Evolutionary conservation across 371 early-diverging fungal species (phyloP), one percentile per base, ranked within the genome.

Genomic region (Zancudomyces culisetae): DNA sequence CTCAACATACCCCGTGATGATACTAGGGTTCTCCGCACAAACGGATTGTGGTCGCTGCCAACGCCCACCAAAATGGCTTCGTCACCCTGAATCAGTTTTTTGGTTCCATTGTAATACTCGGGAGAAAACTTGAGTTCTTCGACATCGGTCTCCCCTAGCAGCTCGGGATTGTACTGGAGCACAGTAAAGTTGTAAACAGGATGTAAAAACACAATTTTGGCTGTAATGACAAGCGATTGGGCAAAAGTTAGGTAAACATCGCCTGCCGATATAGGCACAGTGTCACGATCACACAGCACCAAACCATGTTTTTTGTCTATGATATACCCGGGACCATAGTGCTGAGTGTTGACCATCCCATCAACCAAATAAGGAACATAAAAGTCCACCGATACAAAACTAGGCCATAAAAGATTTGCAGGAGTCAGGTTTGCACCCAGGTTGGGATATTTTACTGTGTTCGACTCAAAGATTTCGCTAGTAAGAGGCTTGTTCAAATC

Each of bases 141-240:
- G 26, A 87, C 78, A 6, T 78, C 77, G 1, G 89, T 80, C 4
- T 61, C 57, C 1, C 75, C 77, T 2, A 87, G 53, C 27, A 72
- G 64, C 1, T 49, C 42, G 2, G 80, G 68, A 43, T 89, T 84
- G 59, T 86, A 93, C 6, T 69, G 62, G 13, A 93, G 53, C 4
- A 93, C 62, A 1, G 80, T 78, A 61, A 78, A 81, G 69, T 90
- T 91, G 59, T 85, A 83, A 10, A 78, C 74, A 0, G 90, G 92
- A 48, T 85, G 85, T 26, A 83, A 57, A 48, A 81, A 85, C 1
- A 81, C 58, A 0, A 87, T 59, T 18, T 70, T 60, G 4, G 76
- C 91, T 0, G 83, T 77, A 29, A 88, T 66, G 28, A 81, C 81
- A 49, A 87, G 63, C 22, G 74, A 72, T 58, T 80, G 78, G 30